Base-by-base conservation (phyloP, 805 yeast genomes). In the Candida morakotiae region DNA sequence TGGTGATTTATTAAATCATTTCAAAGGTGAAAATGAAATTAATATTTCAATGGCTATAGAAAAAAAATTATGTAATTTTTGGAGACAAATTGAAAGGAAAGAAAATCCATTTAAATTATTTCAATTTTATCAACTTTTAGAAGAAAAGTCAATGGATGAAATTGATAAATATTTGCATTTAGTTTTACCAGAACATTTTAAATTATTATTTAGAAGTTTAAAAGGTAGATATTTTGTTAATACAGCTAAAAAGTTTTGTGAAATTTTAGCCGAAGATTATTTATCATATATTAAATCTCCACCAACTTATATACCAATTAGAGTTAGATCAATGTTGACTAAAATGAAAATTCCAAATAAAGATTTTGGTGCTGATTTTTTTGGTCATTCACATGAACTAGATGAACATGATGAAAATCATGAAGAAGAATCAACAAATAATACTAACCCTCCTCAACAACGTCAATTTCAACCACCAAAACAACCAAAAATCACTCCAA, bases 261-360 rank as follows among this genome's bases (percentile, higher is more conserved):
- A 35, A 28, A 16, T 35, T 6, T 28, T 35, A 9, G 32, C 38
- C 9, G 21, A 28, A 16, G 38, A 35, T 19, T 35, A 27, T 22
- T 7, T 10, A 7, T 28, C 10, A 11, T 35, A 29, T 28, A 35
- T 28, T 22, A 23, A 22, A 17, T 17, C 17, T 16, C 31, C 20
- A 13, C 19, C 20, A 10, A 17, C 14, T 5, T 35, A 35, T 23
- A 17, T 13, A 5, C 35, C 35, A 16, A 15, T 28, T 5, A 28
- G 9, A 7, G 31, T 28, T 28, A 20, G 31, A 4, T 17, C 31
- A 28, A 9, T 28, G 8, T 28, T 28, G 10, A 28, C 5, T 17
- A 14, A 18, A 6, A 13, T 28, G 15, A 10, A 28, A n/a, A 14
- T 28, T 10, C 16, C 31, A 17, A 28, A n/a, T 5, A 15, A 28